Base-by-base conservation (phyloP, 331 rosid species). In the Pyrus hybrid region DNA sequence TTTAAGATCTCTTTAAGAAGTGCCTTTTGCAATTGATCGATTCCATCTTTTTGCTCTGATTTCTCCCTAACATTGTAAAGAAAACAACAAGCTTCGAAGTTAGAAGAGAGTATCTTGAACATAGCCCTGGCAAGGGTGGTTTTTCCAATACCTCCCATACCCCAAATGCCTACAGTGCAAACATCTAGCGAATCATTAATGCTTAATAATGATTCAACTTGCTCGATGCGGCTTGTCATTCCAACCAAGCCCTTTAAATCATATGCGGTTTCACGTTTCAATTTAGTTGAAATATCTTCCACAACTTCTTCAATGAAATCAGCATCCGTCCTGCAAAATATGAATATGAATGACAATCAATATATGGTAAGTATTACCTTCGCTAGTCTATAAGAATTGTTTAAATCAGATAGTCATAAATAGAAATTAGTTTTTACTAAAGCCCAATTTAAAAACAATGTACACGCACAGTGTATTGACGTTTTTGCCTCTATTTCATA, bases 241-340 rank as follows among this genome's bases (percentile, higher is more conserved):
- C 79, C 79, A 53, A 63, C 21, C 8, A 53, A 2, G 2, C 33
- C 43, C 23, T 20, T 21, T 7, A 65, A 35, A 6, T 23, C 37
- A 7, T 35, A 5, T 16, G 73, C 16, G 0, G 45, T 21, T 13
- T 23, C 13, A 4, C 7, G 18, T 11, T 67, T 68, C 73, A 76
- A 8, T 2, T 76, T 67, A 28, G 2, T 21, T 20, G 13, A 29
- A 6, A 74, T 20, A 32, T 49, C 54, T 45, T 13, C 6, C 12
- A 80, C 72, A 26, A 80, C 10, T 23, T 74, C 2, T 61, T 47
- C 18, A 80, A 58, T 22, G 0, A 80, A 33, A 30, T 80, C 60
- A 10, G 76, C 16, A 8, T 74, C 83, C n/a, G 47, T 6, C 83
- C 83, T 80, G 16, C 61, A 74, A 17, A 43, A 13, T 4, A 68